These are phyloP conservation scores for Wilcoxina mikolae DNA, from an alignment of 495 filamentous ascomycete genomes.

Conservation along the genomic window DNA sequence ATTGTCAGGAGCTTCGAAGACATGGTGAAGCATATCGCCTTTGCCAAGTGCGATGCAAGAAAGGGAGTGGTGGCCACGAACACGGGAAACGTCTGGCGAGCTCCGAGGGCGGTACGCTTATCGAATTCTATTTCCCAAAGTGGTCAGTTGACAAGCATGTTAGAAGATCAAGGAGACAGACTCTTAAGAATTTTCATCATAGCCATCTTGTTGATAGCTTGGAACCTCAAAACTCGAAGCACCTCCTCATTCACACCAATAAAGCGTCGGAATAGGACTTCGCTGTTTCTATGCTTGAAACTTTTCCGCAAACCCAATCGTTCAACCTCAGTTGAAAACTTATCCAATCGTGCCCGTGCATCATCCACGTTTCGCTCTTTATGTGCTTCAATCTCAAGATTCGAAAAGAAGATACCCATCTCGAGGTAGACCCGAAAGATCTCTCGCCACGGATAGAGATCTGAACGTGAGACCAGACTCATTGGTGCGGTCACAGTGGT, in stretches of 20 bases:
- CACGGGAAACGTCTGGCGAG: slow-evolving; percentile 38
- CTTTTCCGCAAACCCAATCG: slow-evolving; percentile 36
- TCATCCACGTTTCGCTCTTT: slow-evolving; percentile 40
- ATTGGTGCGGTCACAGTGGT: slow-evolving; percentile 44
- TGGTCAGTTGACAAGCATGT: background rate
- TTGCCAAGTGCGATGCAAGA: slow-evolving; percentile 44
- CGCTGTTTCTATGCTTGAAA: slow-evolving; percentile 46
- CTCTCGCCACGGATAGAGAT: slow-evolving; percentile 55
- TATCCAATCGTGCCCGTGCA: slow-evolving; percentile 41
- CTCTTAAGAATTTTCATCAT: slow-evolving; percentile 67
- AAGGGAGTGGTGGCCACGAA: slow-evolving; percentile 37
- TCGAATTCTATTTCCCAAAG: slow-evolving; percentile 47
- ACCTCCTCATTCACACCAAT: slow-evolving; percentile 49
- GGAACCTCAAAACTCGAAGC: slow-evolving; percentile 52
- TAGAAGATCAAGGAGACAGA: slow-evolving; percentile 27
- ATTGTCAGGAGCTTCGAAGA: slow-evolving; percentile 46
- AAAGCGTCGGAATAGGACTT: slow-evolving; percentile 44
- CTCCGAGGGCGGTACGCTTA: slow-evolving; percentile 57
- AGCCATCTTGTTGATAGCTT: slow-evolving; percentile 55
- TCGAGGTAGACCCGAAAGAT: slow-evolving; percentile 60
- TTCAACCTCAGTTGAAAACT: slow-evolving; percentile 44
- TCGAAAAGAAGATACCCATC: slow-evolving; percentile 58
- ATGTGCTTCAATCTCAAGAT: slow-evolving; percentile 40
- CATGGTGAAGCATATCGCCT: slow-evolving; percentile 50
- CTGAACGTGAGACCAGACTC: slow-evolving; percentile 34